These are phyloP conservation scores for Neonectria neomacrospora DNA, from an alignment of 2,329 filamentous ascomycete genomes.

Conservation along the genomic window DNA sequence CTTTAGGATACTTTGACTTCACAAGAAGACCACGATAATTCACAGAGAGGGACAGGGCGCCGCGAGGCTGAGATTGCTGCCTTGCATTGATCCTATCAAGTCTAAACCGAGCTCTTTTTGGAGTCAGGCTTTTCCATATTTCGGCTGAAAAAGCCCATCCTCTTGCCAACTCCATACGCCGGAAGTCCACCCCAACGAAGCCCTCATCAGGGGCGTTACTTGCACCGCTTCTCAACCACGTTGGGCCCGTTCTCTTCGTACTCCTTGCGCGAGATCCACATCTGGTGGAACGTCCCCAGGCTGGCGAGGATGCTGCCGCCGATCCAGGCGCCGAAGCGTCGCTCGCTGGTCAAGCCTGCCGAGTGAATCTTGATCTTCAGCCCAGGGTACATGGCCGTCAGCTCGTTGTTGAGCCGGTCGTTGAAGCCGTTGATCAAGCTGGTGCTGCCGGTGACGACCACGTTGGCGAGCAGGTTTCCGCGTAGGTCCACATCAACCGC, in stretches of 20 bases:
- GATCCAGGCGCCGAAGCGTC: slow-evolving; percentile 94
- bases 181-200: slow-evolving; percentile 29
- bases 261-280: slow-evolving; percentile 98
- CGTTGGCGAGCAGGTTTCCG: slow-evolving; percentile 83
- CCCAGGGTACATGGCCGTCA: slow-evolving; percentile 83
- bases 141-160: slow-evolving; percentile 42
- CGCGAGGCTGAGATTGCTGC: slow-evolving; percentile 7
- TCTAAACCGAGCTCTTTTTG: slow-evolving; percentile 44
- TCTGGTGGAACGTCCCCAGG: slow-evolving; percentile 97
- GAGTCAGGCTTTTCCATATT: slow-evolving; percentile 35
- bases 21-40: background rate
- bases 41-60: background rate
- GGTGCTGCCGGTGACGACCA: slow-evolving; percentile 91
- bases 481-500: slow-evolving; percentile 91
- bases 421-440: slow-evolving; percentile 91
- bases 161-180: slow-evolving; percentile 52
- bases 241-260: slow-evolving; percentile 93
- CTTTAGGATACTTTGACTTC: background rate
- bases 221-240: slow-evolving; percentile 96
- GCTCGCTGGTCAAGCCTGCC: slow-evolving; percentile 84
- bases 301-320: slow-evolving; percentile 96
- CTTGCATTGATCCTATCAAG: slow-evolving; percentile 27
- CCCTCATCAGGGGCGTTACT: slow-evolving; percentile 60
- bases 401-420: slow-evolving; percentile 87
- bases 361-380: slow-evolving; percentile 90